phyloP scores from a whole-genome alignment of 2,329 filamentous ascomycete species.

The Tolypocladium inflatum region DNA sequence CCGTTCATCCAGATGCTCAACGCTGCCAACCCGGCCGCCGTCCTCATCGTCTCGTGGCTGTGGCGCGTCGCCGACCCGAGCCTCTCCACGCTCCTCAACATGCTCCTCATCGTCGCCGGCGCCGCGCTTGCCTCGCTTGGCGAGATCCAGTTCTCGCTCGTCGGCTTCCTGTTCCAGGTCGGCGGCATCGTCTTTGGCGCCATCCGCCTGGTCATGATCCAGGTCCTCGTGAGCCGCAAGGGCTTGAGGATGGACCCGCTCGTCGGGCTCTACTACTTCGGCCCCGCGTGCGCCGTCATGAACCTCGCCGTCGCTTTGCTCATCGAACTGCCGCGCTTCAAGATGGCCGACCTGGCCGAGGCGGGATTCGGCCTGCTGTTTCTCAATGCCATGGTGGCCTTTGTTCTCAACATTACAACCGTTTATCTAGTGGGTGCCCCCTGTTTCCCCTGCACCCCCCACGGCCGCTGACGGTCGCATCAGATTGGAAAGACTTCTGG shows the following conservation, averaged over 20 bases:
- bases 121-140: conserved; percentile 46
- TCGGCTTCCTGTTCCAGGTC: conserved; percentile 60
- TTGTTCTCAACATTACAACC: conserved; percentile 72
- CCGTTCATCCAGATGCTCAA: conserved; percentile 65
- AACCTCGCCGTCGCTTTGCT: conserved; percentile 63
- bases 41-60: conserved; percentile 54
- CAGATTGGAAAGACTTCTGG: conserved; percentile 84
- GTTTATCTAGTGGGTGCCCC: conserved; percentile 63
- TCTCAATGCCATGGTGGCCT: conserved; percentile 66
- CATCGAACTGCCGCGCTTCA: conserved; percentile 58
- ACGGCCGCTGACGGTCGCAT: conserved; percentile 3
- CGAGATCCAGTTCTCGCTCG: conserved; percentile 59
- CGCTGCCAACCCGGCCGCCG: conserved; percentile 57
- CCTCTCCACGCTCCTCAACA: conserved; percentile 33
- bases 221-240: conserved; percentile 66
- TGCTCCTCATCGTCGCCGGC: conserved; percentile 42
- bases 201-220: conserved; percentile 74
- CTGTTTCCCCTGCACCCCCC: neutral
- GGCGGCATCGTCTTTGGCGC: conserved; percentile 75
- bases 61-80: conserved; percentile 41
- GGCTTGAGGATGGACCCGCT: conserved; percentile 83
- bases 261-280: conserved; percentile 84
- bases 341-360: conserved; percentile 54
- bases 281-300: conserved; percentile 73
- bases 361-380: conserved; percentile 58